Evolutionary conservation across 2,329 filamentous ascomycete genomes (phyloP), one percentile per base, ranked within the genome.

Genomic region (Talaromyces verruculosus): DNA sequence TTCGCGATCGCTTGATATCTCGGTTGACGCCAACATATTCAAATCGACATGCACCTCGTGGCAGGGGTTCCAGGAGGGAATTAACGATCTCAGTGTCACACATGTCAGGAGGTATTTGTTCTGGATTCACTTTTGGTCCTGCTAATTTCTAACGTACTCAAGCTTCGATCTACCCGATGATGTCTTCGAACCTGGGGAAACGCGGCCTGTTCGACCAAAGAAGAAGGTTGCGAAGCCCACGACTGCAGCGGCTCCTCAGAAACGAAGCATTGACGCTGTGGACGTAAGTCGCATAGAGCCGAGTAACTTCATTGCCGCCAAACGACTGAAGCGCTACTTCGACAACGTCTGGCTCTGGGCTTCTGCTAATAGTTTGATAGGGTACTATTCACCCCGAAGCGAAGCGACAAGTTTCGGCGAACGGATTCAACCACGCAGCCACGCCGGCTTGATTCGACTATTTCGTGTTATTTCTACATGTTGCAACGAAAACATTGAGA

Each of bases 81-180:
- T 91, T 61, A 92, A 93, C 74, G 91, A 89, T 49, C 82, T 99
- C 61, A 88, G 89, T 63, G 88, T 98, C 62, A 89, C 92, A 67
- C 90, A 97, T 74, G 89, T 93, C 60, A 89, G 92, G 78, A 96
- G 90, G 93, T 97, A 84, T 80, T 89, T 81, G 25, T 33, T 33
- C 28, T 45, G 39, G 10, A 49, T 13, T 49, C 1, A 51, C 8
- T 41, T 41, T 22, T 49, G 11, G 17, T 19, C 65, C 13, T 13
- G 39, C 7, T 30, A 53, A 28, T 61, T 47, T 62, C 39, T 65
- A 63, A 66, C 66, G 67, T 41, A 63, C 37, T 61, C 51, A 73
- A 97, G 93, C 79, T 91, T 91, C 76, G 89, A 93, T 74, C 85
- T 99, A 30, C 95, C 95, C 33, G 89, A 92, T 67, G 94, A 99